A percentile compares a stretch with the other conserved stretches of the same genome.
Evolutionary conservation across 306 rosid genomes (phyloP).

Genomic region (Calophaca sinica): DNA sequence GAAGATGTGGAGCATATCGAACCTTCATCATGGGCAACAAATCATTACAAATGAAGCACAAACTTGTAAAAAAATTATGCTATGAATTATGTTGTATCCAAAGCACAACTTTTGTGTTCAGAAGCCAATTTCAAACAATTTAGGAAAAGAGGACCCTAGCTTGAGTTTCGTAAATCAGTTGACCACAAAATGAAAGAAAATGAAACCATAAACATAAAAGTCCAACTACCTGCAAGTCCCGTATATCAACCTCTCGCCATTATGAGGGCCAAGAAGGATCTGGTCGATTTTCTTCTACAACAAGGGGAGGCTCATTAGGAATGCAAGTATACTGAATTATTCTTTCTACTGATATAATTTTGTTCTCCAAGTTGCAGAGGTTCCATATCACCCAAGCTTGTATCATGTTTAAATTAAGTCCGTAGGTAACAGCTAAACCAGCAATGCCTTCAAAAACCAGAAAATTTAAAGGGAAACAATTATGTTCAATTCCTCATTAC

Average conservation of each 20-base stretch:
- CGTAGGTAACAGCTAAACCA: slow-evolving; percentile 89
- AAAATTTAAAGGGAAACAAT: background rate
- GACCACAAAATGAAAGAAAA: background rate
- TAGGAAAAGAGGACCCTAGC: too few relatives aligned
- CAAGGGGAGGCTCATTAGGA: slow-evolving; percentile 79
- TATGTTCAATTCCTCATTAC: slow-evolving; percentile 12
- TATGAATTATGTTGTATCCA: background rate
- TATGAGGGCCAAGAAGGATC: slow-evolving; percentile 70
- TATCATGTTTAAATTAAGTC: slow-evolving; percentile 74
- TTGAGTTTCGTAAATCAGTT: too few relatives aligned
- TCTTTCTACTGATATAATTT: slow-evolving; percentile 89
- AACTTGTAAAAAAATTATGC: background rate
- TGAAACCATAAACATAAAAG: background rate
- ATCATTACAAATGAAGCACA: slow-evolving; percentile 20
- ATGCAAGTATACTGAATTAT: slow-evolving; percentile 67
- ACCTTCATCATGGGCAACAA: slow-evolving; percentile 55
- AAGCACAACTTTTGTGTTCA: slow-evolving; percentile 4
- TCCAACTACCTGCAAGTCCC: slow-evolving; percentile 67
- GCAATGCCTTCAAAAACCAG: slow-evolving; percentile 64
- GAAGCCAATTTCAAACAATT: background rate
- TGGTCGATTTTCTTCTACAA: slow-evolving; percentile 64
- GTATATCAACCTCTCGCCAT: slow-evolving; percentile 72
- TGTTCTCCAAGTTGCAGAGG: slow-evolving; percentile 80
- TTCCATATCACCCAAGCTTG: slow-evolving; percentile 74
- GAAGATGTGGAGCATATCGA: slow-evolving; percentile 89